These are phyloP conservation scores for Schoenoplectus triqueter DNA, from an alignment of 202 grass and related monocot genomes.

Conservation along the genomic window DNA sequence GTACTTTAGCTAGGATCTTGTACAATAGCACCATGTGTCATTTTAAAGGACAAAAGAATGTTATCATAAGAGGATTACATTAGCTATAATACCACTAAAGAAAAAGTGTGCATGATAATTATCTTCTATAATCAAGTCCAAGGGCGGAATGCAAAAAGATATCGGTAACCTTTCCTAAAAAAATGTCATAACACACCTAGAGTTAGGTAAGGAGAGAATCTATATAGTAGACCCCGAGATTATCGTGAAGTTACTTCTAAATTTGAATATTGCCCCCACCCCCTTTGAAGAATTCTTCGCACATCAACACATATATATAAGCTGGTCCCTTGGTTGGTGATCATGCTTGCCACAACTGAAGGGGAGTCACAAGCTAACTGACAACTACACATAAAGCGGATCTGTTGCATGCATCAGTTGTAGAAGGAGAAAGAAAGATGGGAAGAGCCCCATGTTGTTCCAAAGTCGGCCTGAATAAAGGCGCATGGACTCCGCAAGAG, in stretches of 20 bases:
- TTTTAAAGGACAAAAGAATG: neutral
- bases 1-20: neutral
- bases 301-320: conserved; percentile 35
- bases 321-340: conserved; percentile 19
- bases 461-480: conserved; percentile 78
- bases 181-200: too few relatives aligned
- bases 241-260: neutral
- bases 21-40: conserved; percentile 4
- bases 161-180: too few relatives aligned
- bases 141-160: neutral
- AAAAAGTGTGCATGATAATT: neutral
- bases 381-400: neutral
- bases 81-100: neutral
- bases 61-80: neutral
- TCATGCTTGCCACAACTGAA: conserved; percentile 33
- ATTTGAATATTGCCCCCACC: neutral
- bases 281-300: conserved; percentile 4
- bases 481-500: conserved; percentile 85
- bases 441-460: conserved; percentile 86
- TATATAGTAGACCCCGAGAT: neutral
- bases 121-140: neutral
- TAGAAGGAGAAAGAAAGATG: conserved; percentile 40
- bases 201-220: too few relatives aligned
- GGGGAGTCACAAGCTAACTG: neutral
- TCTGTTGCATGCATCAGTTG: neutral